Evolutionary conservation across 2,329 filamentous ascomycete genomes (phyloP).

Genomic region (Neopestalotiopsis sp.): DNA sequence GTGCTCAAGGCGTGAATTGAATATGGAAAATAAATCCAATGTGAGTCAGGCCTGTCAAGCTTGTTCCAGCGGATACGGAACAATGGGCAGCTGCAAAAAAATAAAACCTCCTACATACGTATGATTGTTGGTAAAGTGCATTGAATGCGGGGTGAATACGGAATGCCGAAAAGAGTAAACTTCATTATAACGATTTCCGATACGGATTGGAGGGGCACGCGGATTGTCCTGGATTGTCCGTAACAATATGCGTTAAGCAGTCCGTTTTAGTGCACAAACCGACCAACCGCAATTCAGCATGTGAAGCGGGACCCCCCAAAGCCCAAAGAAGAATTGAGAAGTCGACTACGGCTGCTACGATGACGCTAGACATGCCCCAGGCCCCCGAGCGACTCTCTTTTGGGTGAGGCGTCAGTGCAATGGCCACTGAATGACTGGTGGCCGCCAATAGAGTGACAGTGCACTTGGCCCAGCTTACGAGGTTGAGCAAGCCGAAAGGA

Average conservation of each 20-base stretch:
- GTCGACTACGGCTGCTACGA: not conserved
- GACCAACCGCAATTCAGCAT: constrained; percentile 4
- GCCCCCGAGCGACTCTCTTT: not conserved
- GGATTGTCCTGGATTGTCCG: not conserved
- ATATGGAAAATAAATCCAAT: constrained; percentile 9
- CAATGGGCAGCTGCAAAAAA: constrained; percentile 3
- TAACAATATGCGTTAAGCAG: not conserved
- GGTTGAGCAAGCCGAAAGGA: constrained; percentile 6
- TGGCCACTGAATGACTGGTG: not conserved
- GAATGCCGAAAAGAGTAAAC: not conserved
- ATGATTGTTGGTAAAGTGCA: not conserved
- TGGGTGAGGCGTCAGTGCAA: not conserved
- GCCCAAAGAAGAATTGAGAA: constrained; percentile 1
- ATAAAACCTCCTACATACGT: not conserved
- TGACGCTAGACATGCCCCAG: not conserved
- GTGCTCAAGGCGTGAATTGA: not conserved
- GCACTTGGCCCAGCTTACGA: not conserved
- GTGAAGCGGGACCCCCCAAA: not conserved
- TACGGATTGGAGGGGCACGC: not conserved
- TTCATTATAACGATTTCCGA: constrained; percentile 4
- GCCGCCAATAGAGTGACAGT: not conserved
- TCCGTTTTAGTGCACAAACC: not conserved
- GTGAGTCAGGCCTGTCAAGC: constrained; percentile 10
- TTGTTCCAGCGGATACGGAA: not conserved
- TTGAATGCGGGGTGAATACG: constrained; percentile 11